Conservation (phyloP, 1,139 yeast genomes). For the Debaryomyces robertsiae region DNA sequence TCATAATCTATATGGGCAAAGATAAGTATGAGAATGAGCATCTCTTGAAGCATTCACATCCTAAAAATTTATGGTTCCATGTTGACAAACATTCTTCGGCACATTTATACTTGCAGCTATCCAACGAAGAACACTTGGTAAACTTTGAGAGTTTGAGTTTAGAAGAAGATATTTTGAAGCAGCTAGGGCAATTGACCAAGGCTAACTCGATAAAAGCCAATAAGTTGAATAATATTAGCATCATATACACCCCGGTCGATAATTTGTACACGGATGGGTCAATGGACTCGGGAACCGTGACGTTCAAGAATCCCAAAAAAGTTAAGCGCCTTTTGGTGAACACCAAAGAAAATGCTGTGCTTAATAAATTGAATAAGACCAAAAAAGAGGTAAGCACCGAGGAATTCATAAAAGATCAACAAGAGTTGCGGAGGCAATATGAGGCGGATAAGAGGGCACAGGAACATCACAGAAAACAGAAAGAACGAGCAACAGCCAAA, state of each 20-base stretch:
- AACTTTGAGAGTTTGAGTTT: conserved; percentile 43
- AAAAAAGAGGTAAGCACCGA: conserved; percentile 52
- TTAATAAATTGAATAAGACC: conserved; percentile 70
- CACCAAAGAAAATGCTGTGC: conserved; percentile 60
- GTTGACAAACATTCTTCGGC: conserved; percentile 81
- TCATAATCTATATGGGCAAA: conserved; percentile 66
- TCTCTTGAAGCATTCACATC: conserved; percentile 68
- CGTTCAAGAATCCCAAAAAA: conserved; percentile 58
- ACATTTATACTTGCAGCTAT: conserved; percentile 71
- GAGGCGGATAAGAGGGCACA: conserved; percentile 36
- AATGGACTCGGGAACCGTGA: conserved; percentile 86
- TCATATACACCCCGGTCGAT: conserved; percentile 76
- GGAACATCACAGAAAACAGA: conserved; percentile 32
- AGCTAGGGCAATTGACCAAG: conserved; percentile 76
- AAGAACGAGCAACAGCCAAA: conserved; percentile 26
- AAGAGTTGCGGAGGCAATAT: conserved; percentile 39
- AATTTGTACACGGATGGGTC: conserved; percentile 70
- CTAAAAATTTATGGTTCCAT: conserved; percentile 81
- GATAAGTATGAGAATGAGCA: conserved; percentile 79
- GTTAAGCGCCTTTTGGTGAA: conserved; percentile 59
- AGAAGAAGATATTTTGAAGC: conserved; percentile 54
- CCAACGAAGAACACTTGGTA: conserved; percentile 42
- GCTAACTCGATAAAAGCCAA: conserved; percentile 81
- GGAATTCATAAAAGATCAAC: conserved; percentile 49
- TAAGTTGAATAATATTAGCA: conserved; percentile 67